Base-by-base conservation (phyloP, 2,329 filamentous ascomycete species). In the Aspergillus sp. region DNA sequence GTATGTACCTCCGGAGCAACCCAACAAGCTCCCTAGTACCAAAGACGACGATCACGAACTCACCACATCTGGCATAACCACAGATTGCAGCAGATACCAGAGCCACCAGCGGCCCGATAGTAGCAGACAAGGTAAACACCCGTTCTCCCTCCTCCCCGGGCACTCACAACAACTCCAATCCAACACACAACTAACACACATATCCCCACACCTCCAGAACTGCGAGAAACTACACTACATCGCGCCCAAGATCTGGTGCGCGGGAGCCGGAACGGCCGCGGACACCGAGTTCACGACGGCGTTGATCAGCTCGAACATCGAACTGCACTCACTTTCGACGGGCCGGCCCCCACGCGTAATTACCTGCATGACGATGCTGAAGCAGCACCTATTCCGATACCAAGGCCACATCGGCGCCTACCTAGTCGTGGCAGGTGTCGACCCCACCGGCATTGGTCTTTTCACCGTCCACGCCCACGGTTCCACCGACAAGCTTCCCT, bases 141-240 rank as follows among this genome's bases (percentile, higher is more conserved):
- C 19, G 30, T 30, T 28, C 10, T 12, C 21, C 19, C 45, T 30
- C 21, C 10, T 19, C 21, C 57, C 30, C 2, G 23, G 15, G 15
- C 10, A 36, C 23, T 21, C 32, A 50, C 5, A 43, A 2, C n/a
- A 1, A 19, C 13, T 4, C 2, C 8, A 17, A 32, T 3, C 19
- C 9, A 32, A 21, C 7, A 9, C 8, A 19, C 13, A 12, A 28
- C 58, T 58, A 41, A 60, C 50, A 36, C 19, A 21, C n/a, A 2
- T 23, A 6, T 8, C 15, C 45, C 23, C 51, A 5, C 10, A 5
- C 10, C 23, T 19, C 59, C 70, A 87, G 91, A 99, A 99, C 86
- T 98, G 95, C 84, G 94, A 99, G 83, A 99, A 99, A 84, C 89
- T 99, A 67, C 95, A 99, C 83, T 99, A 96, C 85, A 99, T 99